These are phyloP conservation scores for Marchantia polymorpha DNA, from an alignment of 225 moss, liverwort and hornwort species.

Conservation along the genomic window DNA sequence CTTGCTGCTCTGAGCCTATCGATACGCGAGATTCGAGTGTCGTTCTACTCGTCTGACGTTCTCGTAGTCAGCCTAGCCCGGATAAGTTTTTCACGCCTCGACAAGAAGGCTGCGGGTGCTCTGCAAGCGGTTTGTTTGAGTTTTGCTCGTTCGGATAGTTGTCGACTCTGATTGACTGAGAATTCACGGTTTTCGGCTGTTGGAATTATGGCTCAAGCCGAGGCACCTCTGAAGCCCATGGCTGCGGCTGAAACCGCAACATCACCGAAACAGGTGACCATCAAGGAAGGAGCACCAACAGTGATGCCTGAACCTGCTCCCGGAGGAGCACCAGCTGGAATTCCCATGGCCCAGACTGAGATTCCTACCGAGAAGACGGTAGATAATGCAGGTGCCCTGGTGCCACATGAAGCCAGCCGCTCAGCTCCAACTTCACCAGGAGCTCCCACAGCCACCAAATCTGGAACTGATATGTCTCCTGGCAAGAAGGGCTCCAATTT, in stretches of 20 bases:
- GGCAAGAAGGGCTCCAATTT: slow-evolving; percentile 33
- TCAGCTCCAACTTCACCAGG: slow-evolving; percentile 8
- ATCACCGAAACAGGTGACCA: slow-evolving; percentile 3
- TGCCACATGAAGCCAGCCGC: not conserved
- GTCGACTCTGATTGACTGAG: not conserved
- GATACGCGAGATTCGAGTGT: not conserved
- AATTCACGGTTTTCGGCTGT: not conserved
- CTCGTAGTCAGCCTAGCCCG: not conserved
- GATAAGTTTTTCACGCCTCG: not conserved
- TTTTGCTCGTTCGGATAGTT: not conserved
- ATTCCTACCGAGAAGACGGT: not conserved
- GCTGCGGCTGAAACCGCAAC: not conserved
- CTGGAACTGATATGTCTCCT: slow-evolving; percentile 14
- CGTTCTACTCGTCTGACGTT: not conserved
- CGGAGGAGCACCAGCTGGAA: not conserved
- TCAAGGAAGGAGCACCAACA: not conserved
- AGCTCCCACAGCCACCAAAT: not conserved
- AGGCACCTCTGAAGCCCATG: not conserved
- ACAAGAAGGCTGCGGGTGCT: not conserved
- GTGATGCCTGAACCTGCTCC: not conserved
- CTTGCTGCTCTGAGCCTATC: not conserved
- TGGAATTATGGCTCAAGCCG: slow-evolving; percentile 4
- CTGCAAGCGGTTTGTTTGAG: no score
- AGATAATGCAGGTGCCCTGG: slow-evolving; percentile 1
- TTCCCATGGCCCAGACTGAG: not conserved